Conservation (phyloP, 495 filamentous ascomycete genomes). For the Xylaria flabelliformis region DNA sequence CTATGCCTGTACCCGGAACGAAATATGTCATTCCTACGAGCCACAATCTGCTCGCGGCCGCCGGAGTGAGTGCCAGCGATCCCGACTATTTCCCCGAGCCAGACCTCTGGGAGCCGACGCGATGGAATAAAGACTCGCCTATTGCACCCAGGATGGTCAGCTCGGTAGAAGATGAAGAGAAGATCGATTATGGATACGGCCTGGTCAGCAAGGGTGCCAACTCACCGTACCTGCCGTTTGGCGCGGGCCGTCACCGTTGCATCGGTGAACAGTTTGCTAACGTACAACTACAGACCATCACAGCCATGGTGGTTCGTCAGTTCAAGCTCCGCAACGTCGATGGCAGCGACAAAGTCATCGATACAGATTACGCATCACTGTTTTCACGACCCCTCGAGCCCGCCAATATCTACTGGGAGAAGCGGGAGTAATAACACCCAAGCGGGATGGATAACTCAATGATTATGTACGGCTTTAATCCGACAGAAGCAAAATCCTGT, state of each 20-base stretch:
- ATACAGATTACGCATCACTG: slow-evolving; percentile 83
- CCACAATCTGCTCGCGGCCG: slow-evolving; percentile 81
- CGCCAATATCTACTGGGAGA: slow-evolving; percentile 70
- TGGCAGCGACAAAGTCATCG: slow-evolving; percentile 70
- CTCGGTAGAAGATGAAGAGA: slow-evolving; percentile 68
- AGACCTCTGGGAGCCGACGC: slow-evolving; percentile 81
- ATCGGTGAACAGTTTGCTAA: slow-evolving; percentile 98
- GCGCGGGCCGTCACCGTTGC: slow-evolving; percentile 90
- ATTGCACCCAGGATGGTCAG: slow-evolving; percentile 53
- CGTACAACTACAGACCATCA: slow-evolving; percentile 85
- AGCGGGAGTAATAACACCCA: slow-evolving; percentile 45
- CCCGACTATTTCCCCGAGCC: slow-evolving; percentile 81
- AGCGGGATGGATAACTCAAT: slow-evolving; percentile 1
- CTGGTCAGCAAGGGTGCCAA: slow-evolving; percentile 83
- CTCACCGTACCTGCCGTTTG: slow-evolving; percentile 93
- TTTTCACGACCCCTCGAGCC: slow-evolving; percentile 68
- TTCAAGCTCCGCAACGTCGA: slow-evolving; percentile 78
- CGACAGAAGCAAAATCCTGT: slow-evolving; percentile 17
- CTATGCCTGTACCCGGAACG: slow-evolving; percentile 79
- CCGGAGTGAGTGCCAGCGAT: slow-evolving; percentile 75
- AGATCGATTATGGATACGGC: slow-evolving; percentile 94
- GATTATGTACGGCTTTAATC: slow-evolving; percentile 29
- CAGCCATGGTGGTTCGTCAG: slow-evolving; percentile 75
- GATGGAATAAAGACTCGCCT: slow-evolving; percentile 70
- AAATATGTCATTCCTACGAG: slow-evolving; percentile 76